Evolutionary conservation across 2,329 filamentous ascomycete genomes (phyloP), one percentile per base, ranked within the genome.

Genomic region (Phaeosphaeria sp.): DNA sequence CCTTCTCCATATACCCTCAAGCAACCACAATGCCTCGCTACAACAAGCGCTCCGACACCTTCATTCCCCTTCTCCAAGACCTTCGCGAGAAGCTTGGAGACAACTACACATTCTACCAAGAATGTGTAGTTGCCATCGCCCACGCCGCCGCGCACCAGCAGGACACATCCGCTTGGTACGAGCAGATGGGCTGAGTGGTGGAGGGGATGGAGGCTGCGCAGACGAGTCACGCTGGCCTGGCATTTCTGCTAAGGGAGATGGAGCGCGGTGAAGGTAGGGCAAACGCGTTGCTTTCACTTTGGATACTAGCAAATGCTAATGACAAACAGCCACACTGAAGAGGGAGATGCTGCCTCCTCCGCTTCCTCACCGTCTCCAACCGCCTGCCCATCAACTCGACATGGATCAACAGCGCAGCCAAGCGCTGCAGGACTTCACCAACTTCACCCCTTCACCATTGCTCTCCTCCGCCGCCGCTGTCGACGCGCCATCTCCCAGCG

Each of bases 211-310:
- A 56, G 2, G 40, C 24, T 9, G 18, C 54, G 13, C 18, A 8
- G 1, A 42, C 58, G 25, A 60, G 61, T 25, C 66, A 67, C 24
- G 36, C 55, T 47, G 64, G 63, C 2, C 27, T 67, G 7, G 33
- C 63, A 0, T 66, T 65, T 11, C 39, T 67, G 15, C 47, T 69
- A 6, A 9, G 17, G 7, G 57, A 65, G 13, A 51, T 59, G 49
- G 13, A 21, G 13, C 9, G 56, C 97, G 1, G 92, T 96, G 50
- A 98, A 80, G 70, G 92, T 96, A 49, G 97, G 79, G 30, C 30
- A 36, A 69, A 91, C 78, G 80, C 97, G 97, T 83, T 52, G 89
- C 97, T 83, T 97, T 94, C 6, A 93, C 54, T 24, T 47, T 42
- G 17, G 17, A 24, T 15, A 20, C 2, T 25, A 2, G 4, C 20